These are phyloP conservation scores for Tetrahymena malaccensis DNA, from an alignment of 73 alveolate genomes.

Conservation along the genomic window DNA sequence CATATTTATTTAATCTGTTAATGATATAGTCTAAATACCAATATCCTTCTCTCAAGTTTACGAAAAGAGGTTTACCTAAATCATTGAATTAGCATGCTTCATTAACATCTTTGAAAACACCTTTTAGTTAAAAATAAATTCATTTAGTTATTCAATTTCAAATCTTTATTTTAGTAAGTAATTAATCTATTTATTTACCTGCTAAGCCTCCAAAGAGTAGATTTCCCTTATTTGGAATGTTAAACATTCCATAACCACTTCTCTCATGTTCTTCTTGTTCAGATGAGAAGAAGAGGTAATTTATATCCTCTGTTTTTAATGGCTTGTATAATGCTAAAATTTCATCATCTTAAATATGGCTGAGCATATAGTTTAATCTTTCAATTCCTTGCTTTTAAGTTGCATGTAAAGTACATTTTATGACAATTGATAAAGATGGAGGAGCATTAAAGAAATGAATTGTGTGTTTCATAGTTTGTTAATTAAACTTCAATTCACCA, in stretches of 20 bases:
- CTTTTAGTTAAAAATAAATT: background rate
- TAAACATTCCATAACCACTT: slow-evolving; percentile 49
- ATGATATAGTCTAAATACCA: slow-evolving; percentile 85
- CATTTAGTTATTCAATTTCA: no score
- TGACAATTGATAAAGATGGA: slow-evolving; percentile 6
- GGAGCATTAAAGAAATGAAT: slow-evolving; percentile 11
- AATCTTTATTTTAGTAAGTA: no score
- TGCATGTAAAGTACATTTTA: background rate
- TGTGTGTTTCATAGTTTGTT: background rate
- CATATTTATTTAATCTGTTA: slow-evolving; percentile 38
- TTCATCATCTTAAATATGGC: slow-evolving; percentile 43
- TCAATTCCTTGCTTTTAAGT: background rate
- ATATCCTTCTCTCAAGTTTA: slow-evolving; percentile 89
- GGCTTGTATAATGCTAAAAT: slow-evolving; percentile 57
- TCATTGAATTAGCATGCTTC: slow-evolving; percentile 25
- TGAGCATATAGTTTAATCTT: background rate
- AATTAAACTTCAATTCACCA: slow-evolving; percentile 8
- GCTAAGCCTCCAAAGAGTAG: slow-evolving; percentile 52
- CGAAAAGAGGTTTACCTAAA: slow-evolving; percentile 41
- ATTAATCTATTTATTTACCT: background rate
- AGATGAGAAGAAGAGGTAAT: slow-evolving; percentile 36
- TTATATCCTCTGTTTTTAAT: slow-evolving; percentile 59
- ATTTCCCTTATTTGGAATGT: slow-evolving; percentile 39
- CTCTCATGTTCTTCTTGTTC: slow-evolving; percentile 66
- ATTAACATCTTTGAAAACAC: slow-evolving; percentile 2